phyloP scores from a whole-genome alignment of 768 basidiomycete genomes.

The Mrakia hoshinonis region DNA sequence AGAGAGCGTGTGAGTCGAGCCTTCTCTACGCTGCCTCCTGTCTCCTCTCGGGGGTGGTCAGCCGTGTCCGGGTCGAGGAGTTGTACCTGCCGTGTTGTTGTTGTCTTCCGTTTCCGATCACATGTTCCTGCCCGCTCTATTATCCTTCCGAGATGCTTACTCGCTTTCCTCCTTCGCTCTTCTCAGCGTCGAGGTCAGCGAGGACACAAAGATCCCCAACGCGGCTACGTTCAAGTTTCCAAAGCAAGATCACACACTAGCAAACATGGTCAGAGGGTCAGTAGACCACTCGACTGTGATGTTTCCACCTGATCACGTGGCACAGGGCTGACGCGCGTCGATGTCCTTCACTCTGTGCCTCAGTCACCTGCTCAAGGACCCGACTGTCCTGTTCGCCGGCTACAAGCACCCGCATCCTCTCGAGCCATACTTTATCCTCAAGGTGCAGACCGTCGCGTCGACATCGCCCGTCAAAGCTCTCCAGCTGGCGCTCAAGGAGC shows the following conservation, averaged over 20 bases:
- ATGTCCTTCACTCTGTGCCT: not conserved
- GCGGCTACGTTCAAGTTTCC: conserved; percentile 88
- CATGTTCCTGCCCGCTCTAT: not conserved
- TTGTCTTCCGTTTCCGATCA: not conserved
- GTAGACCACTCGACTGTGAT: conserved; percentile 35
- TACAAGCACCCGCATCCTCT: conserved; percentile 97
- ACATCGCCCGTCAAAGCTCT: conserved; percentile 72
- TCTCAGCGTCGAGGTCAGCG: conserved; percentile 74
- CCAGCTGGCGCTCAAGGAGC: conserved; percentile 54
- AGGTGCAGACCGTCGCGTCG: conserved; percentile 87
- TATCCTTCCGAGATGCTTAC: not conserved
- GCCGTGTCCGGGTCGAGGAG: not conserved
- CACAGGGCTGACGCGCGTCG: not conserved
- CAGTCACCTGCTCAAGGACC: conserved; percentile 84
- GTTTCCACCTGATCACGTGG: not conserved
- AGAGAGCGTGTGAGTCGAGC: conserved; percentile 72
- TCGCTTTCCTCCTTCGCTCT: conserved; percentile 1
- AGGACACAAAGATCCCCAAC: conserved; percentile 96
- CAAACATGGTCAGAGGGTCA: conserved; percentile 90
- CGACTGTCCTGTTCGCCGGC: conserved; percentile 84
- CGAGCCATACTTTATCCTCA: conserved; percentile 86
- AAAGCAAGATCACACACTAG: conserved; percentile 96
- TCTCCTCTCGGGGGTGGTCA: not conserved
- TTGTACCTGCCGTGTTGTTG: not conserved
- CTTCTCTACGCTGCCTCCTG: not conserved